Evolutionary conservation across 2,329 filamentous ascomycete species (phyloP).

Genomic region (Ophidiomyces ophidiicola): DNA sequence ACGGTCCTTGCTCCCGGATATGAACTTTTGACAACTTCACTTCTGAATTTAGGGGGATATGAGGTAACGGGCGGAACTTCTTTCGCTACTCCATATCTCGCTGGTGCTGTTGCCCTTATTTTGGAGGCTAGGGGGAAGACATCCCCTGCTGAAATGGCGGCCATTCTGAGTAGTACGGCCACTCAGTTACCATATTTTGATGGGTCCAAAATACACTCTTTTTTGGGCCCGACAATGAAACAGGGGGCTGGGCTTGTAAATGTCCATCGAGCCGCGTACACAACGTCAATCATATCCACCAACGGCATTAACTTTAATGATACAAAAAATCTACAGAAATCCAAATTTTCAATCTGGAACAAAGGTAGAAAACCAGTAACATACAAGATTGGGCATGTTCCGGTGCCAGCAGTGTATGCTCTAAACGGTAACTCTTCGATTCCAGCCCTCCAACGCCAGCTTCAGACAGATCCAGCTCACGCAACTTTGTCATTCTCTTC

Average conservation of each 20-base stretch:
- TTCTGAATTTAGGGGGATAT: background rate
- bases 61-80: background rate
- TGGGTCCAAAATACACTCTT: background rate
- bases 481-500: background rate
- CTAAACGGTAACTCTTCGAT: background rate
- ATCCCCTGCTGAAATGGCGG: background rate
- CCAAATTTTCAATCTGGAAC: background rate
- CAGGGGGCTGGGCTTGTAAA: background rate
- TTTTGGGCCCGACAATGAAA: background rate
- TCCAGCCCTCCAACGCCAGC: background rate
- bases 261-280: background rate
- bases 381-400: background rate
- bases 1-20: background rate
- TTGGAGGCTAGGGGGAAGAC: background rate
- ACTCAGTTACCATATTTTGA: background rate
- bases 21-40: background rate
- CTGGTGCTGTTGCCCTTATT: background rate
- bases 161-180: background rate
- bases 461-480: background rate
- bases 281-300: background rate
- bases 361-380: background rate
- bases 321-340: background rate
- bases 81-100: background rate
- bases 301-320: background rate
- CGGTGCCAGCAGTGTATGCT: background rate